Evolutionary conservation across 2,329 filamentous ascomycete genomes (phyloP).

Genomic region (Cladophialophora immunda): DNA sequence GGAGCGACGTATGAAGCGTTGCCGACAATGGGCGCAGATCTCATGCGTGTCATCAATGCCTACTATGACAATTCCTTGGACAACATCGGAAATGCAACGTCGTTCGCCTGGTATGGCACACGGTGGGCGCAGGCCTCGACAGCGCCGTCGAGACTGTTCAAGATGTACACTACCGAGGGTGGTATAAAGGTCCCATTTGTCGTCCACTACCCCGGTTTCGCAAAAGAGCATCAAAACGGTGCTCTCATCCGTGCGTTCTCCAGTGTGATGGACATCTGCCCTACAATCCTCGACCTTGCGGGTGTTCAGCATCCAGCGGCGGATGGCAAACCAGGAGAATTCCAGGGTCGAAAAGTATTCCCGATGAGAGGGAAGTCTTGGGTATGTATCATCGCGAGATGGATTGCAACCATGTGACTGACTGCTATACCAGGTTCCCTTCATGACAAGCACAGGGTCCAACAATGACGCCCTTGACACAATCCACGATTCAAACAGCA

Average conservation of each 20-base stretch:
- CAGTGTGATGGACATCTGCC: slow-evolving; percentile 62
- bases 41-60: slow-evolving; percentile 52
- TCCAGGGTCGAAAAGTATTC: too few species aligned
- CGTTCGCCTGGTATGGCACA: slow-evolving; percentile 60
- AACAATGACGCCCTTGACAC: not conserved
- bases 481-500: slow-evolving; percentile 48
- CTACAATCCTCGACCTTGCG: slow-evolving; percentile 54
- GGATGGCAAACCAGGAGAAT: too few species aligned
- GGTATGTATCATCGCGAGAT: too few species aligned
- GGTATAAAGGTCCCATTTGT: slow-evolving; percentile 47
- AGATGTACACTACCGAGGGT: slow-evolving; percentile 48
- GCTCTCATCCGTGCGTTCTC: slow-evolving; percentile 47
- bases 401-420: too few species aligned
- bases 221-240: slow-evolving; percentile 30
- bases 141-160: slow-evolving; percentile 49
- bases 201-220: slow-evolving; percentile 41
- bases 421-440: too few species aligned
- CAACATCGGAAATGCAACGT: slow-evolving; percentile 55
- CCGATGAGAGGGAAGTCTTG: too few species aligned
- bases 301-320: slow-evolving; percentile 49
- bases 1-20: slow-evolving; percentile 56
- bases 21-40: slow-evolving; percentile 51
- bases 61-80: slow-evolving; percentile 59
- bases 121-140: slow-evolving; percentile 59
- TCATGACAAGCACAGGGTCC: too few species aligned